Conservation (phyloP, 306 rosid species). For the Ormosia semicastrata region DNA sequence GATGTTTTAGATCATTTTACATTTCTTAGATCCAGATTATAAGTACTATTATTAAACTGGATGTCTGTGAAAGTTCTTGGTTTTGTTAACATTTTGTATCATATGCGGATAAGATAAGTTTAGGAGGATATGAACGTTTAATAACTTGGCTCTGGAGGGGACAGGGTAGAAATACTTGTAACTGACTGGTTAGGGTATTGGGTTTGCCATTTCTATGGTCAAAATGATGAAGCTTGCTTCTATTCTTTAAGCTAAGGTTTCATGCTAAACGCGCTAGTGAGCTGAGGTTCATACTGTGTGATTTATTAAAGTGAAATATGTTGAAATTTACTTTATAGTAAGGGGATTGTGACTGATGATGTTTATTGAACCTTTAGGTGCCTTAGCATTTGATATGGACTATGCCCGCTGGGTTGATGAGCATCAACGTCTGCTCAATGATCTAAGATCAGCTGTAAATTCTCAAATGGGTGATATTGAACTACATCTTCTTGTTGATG, state of each 20-base stretch:
- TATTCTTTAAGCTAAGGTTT: background rate
- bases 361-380: slow-evolving; percentile 44
- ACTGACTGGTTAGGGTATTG: background rate
- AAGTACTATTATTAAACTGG: background rate
- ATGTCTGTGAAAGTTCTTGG: background rate
- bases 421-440: slow-evolving; percentile 62
- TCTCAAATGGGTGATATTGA: slow-evolving; percentile 75
- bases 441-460: slow-evolving; percentile 61
- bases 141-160: background rate
- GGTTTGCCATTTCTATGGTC: background rate
- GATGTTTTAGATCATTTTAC: background rate
- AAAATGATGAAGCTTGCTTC: background rate
- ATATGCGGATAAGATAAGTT: background rate
- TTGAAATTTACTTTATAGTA: background rate
- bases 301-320: background rate
- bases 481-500: slow-evolving; percentile 61
- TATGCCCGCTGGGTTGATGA: slow-evolving; percentile 83
- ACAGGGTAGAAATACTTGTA: background rate
- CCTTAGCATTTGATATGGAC: slow-evolving; percentile 68
- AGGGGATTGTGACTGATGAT: background rate
- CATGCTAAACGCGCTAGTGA: background rate
- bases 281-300: background rate
- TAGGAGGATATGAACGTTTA: background rate
- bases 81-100: background rate
- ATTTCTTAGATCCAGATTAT: background rate